Percentiles rank a stretch among this genome's conserved stretches.
phyloP scores from a whole-genome alignment of 192 early-diverging fungal species.

The Linnemannia exigua region DNA sequence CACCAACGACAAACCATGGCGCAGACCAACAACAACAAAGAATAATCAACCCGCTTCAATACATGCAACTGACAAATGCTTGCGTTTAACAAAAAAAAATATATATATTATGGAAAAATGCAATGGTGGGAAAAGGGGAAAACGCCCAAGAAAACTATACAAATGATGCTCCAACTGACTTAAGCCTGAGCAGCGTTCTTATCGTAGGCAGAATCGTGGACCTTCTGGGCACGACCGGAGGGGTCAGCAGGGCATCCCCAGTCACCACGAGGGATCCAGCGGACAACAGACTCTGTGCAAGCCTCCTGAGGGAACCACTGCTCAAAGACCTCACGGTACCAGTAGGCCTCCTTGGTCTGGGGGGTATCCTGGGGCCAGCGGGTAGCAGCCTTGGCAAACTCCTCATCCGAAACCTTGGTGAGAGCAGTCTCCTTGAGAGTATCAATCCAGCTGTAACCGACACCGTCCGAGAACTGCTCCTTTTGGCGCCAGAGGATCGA shows the following conservation, averaged over 20 bases:
- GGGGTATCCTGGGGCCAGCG: conserved; percentile 93
- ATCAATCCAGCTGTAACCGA: conserved; percentile 99
- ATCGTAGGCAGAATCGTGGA: conserved; percentile 82
- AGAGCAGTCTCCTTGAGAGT: conserved; percentile 85
- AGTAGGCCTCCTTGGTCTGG: conserved; percentile 96
- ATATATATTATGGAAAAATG: not conserved
- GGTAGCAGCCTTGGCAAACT: conserved; percentile 74
- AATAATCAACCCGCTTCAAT: not conserved
- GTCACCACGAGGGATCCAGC: conserved; percentile 97
- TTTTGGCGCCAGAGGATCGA: conserved; percentile 98
- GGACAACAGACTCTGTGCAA: conserved; percentile 90
- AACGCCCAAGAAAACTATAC: not conserved
- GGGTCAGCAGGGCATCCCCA: conserved; percentile 99
- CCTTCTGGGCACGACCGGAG: conserved; percentile 96
- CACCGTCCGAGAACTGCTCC: conserved; percentile 99
- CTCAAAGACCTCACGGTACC: conserved; percentile 96
- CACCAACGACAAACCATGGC: not conserved
- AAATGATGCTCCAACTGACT: not conserved
- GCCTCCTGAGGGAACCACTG: conserved; percentile 92
- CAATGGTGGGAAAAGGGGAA: not conserved
- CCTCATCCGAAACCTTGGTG: conserved; percentile 80
- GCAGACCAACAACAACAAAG: not conserved
- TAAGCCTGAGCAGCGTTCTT: conserved; percentile 20
- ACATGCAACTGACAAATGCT: not conserved
- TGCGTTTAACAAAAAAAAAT: not conserved